A percentile compares a stretch with the other conserved stretches of the same genome.
Conservation (phyloP, 2,329 filamentous ascomycete species). For the Podosphaera aphanis region DNA sequence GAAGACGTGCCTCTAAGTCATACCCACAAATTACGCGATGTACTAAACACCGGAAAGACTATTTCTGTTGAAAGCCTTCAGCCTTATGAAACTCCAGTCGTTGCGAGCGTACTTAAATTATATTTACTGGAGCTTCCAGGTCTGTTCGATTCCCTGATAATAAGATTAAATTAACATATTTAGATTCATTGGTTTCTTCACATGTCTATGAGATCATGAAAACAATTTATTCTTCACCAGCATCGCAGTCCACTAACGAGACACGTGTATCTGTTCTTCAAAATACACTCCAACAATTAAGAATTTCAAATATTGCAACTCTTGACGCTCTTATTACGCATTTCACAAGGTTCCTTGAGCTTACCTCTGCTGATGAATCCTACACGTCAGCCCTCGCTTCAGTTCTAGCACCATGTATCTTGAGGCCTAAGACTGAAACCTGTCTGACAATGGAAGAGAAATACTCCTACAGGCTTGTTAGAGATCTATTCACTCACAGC, state of each 20-base stretch:
- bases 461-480: slow-evolving; percentile 71
- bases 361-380: slow-evolving; percentile 82
- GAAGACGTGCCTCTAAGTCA: slow-evolving; percentile 70
- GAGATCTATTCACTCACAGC: slow-evolving; percentile 83
- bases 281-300: slow-evolving; percentile 81
- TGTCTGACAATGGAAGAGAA: slow-evolving; percentile 89
- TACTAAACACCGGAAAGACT: slow-evolving; percentile 68
- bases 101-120: slow-evolving; percentile 77
- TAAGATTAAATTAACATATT: slow-evolving; percentile 7
- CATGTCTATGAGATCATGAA: slow-evolving; percentile 98
- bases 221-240: slow-evolving; percentile 74
- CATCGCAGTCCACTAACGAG: slow-evolving; percentile 51
- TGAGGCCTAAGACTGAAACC: slow-evolving; percentile 69
- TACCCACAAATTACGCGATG: slow-evolving; percentile 61
- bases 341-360: slow-evolving; percentile 85
- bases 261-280: slow-evolving; percentile 77
- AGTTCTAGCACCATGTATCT: slow-evolving; percentile 58
- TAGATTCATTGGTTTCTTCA: slow-evolving; percentile 92
- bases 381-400: slow-evolving; percentile 57
- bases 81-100: slow-evolving; percentile 80
- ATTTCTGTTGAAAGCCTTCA: slow-evolving; percentile 55
- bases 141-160: slow-evolving; percentile 22
- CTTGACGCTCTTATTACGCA: slow-evolving; percentile 95
- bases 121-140: slow-evolving; percentile 87
- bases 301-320: slow-evolving; percentile 94